Evolutionary conservation across 768 basidiomycete genomes (phyloP), one percentile per base, ranked within the genome.

Genomic region (Auricularia sp.): DNA sequence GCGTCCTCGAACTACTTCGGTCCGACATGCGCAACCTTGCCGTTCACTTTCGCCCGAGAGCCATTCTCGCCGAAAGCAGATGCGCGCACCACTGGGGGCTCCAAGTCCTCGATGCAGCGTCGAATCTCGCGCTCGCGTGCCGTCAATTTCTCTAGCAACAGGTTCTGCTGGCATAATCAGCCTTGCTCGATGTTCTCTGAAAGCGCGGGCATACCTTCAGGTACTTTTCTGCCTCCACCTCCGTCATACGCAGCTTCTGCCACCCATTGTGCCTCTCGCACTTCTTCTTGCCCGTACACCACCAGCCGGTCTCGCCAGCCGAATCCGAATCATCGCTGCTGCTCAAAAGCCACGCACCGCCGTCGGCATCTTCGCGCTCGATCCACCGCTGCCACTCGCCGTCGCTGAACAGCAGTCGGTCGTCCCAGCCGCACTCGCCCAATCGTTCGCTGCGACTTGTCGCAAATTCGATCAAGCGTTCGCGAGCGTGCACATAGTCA

Each of bases 401-500:
- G 59, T 92, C 89, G n/a, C 87, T 87, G 71, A 88, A 87, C 66
- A 89, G 89, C 29, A 97, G 78, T 36, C 94, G 81, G 69, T 87
- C 86, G 73, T 97, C 94, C 86, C 93, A 94, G 3, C 94, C 93
- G 74, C 94, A 97, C 69, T 85, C 83, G 18, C 83, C 82, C 16
- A 84, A 72, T n/a, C 77, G 75, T 66, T 85, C 84, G 10, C 88
- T 84, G 44, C 89, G 81, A 54, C 83, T 83, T n/a, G 77, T 80
- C 29, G 89, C 90, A 54, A 90, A 79, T 65, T 84, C 81, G 16
- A 90, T 76, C 35, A 92, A 73, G 64, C 81, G 82, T 75, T 88
- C 88, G 65, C 89, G 82, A 86, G 89, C 88, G 10, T 81, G 62
- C 18, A 90, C 78, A 39, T 85, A 78, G 65, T 90, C 89, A 80